A percentile compares a stretch with the other conserved stretches of the same genome.
Evolutionary conservation across 73 alveolate species (phyloP).

Genomic region (Symbiodinium natans): DNA sequence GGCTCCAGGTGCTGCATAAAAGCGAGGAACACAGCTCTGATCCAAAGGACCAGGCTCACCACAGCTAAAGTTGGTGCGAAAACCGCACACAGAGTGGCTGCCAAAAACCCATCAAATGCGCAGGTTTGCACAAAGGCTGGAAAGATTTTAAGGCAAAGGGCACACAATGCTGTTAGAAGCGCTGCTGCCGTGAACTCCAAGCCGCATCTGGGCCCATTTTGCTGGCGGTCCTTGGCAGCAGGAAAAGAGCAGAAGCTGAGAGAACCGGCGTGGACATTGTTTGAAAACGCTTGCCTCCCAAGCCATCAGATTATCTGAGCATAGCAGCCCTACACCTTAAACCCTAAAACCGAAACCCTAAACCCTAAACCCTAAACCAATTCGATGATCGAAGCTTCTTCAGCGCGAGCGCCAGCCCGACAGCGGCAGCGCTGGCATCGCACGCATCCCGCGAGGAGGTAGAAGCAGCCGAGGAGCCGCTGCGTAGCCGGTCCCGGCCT

Average conservation of each 20-base stretch:
- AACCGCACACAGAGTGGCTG: not conserved
- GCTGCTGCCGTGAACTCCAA: constrained; percentile 39
- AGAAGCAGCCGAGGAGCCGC: not conserved
- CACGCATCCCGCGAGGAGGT: not conserved
- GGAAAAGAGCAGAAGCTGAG: not conserved
- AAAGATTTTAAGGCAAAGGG: constrained; percentile 4
- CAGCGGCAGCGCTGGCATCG: constrained; percentile 3
- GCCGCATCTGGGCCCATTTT: not conserved
- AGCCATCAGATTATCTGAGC: not conserved
- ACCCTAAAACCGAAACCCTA: too few relatives aligned
- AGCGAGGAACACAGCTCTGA: constrained; percentile 37
- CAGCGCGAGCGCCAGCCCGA: not conserved
- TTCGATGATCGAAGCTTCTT: not conserved
- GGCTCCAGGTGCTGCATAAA: not conserved
- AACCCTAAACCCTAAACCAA: too few relatives aligned
- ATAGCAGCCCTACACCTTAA: not conserved
- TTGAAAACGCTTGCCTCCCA: not conserved
- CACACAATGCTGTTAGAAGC: constrained; percentile 32
- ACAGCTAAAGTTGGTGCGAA: constrained; percentile 15
- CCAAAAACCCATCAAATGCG: not conserved
- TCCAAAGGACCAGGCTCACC: constrained; percentile 22
- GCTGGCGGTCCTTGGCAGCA: not conserved
- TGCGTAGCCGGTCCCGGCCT: not conserved
- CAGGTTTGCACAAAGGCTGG: constrained; percentile 27
- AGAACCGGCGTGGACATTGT: too few relatives aligned